Conservation (phyloP, 768 basidiomycete species). For the Phallus indusiatus region DNA sequence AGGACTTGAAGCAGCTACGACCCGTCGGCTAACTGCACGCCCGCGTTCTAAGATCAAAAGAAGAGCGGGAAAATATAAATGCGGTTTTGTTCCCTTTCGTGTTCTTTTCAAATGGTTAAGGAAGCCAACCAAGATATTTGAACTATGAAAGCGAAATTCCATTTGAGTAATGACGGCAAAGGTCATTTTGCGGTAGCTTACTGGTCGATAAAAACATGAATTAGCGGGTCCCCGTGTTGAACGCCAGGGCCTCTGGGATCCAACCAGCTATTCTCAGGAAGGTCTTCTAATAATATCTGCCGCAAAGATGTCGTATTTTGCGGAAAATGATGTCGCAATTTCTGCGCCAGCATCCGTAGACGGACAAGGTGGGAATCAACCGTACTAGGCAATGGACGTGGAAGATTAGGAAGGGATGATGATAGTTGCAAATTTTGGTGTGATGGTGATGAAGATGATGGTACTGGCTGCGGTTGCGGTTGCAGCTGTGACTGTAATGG, state of each 20-base stretch:
- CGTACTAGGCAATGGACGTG: slow-evolving; percentile 27
- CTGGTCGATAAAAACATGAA: slow-evolving; percentile 39
- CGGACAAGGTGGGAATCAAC: slow-evolving; percentile 40
- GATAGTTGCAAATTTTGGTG: not conserved
- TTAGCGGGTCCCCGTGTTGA: slow-evolving; percentile 20
- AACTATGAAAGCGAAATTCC: slow-evolving; percentile 34
- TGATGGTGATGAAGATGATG: slow-evolving; percentile 26
- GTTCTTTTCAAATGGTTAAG: slow-evolving; percentile 58
- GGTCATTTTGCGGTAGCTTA: slow-evolving; percentile 17
- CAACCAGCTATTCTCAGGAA: not conserved
- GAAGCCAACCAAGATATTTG: slow-evolving; percentile 81
- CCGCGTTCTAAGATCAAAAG: slow-evolving; percentile 76
- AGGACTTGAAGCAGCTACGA: slow-evolving; percentile 74
- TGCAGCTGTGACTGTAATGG: slow-evolving; percentile 14
- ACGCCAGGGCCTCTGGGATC: slow-evolving; percentile 6
- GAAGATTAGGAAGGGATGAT: slow-evolving; percentile 25
- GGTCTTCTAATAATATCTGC: slow-evolving; percentile 5
- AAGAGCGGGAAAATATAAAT: slow-evolving; percentile 70
- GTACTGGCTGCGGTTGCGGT: slow-evolving; percentile 11
- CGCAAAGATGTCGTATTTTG: slow-evolving; percentile 27
- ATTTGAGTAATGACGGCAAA: not conserved
- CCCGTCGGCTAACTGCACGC: slow-evolving; percentile 60
- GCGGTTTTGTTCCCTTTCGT: slow-evolving; percentile 32
- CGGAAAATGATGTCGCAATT: slow-evolving; percentile 47
- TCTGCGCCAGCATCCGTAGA: slow-evolving; percentile 45